A percentile compares a stretch with the other conserved stretches of the same genome.
Evolutionary conservation across 208 protist genomes (phyloP).

Genomic region (Acanthamoeba royreba): DNA sequence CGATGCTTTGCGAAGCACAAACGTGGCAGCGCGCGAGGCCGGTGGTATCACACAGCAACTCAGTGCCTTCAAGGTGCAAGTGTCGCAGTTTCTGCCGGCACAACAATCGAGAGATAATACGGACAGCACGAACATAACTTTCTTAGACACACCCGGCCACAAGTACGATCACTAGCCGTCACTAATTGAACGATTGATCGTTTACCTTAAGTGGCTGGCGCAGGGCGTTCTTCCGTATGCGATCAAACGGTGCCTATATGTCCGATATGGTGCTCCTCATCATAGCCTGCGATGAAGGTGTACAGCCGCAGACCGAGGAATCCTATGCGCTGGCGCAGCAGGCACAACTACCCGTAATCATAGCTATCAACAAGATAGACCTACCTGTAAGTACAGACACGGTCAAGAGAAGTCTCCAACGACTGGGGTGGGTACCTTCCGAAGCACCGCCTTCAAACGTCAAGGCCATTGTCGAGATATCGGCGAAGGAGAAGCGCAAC

Average conservation of each 20-base stretch:
- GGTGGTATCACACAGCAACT: conserved; percentile 98
- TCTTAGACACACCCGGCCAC: conserved; percentile 98
- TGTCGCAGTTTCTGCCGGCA: background rate
- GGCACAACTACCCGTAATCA: conserved; percentile 85
- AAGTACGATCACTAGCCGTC: background rate
- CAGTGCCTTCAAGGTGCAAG: conserved; percentile 83
- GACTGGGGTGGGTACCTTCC: background rate
- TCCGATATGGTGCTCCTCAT: conserved; percentile 96
- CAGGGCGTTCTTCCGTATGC: conserved; percentile 92
- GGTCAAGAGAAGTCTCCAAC: conserved; percentile 74
- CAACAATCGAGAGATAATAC: background rate
- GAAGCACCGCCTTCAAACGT: background rate
- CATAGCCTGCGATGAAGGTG: conserved; percentile 93
- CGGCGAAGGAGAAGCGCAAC: conserved; percentile 80
- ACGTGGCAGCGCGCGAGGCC: conserved; percentile 91
- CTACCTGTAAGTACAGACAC: conserved; percentile 83
- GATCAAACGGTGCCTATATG: conserved; percentile 86
- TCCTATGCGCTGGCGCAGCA: conserved; percentile 56
- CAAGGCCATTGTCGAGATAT: conserved; percentile 81
- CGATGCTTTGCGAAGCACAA: conserved; percentile 91
- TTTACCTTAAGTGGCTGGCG: conserved; percentile 34
- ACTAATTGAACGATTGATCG: background rate
- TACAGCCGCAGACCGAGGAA: conserved; percentile 89
- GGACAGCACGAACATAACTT: conserved; percentile 82
- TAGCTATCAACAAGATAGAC: conserved; percentile 97